phyloP scores from a whole-genome alignment of 2,329 filamentous ascomycete species.

The Alternaria sp. region DNA sequence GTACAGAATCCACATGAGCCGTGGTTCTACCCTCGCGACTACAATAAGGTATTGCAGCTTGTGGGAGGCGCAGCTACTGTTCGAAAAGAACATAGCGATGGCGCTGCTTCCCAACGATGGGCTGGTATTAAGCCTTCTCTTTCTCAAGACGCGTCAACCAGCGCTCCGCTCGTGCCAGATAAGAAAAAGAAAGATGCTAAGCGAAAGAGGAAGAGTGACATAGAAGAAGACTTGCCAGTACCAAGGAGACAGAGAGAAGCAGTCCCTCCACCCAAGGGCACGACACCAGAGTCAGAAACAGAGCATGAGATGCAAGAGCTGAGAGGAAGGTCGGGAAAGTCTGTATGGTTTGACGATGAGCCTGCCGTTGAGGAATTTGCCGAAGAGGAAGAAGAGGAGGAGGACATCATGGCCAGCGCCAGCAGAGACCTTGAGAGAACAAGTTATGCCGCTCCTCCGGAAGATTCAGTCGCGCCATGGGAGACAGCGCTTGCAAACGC shows the following conservation, averaged over 20 bases:
- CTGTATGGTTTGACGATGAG: not conserved
- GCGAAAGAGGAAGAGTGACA: not conserved
- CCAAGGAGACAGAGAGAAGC: not conserved
- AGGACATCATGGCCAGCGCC: not conserved
- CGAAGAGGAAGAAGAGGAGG: not conserved
- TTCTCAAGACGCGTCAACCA: not conserved
- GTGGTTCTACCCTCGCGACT: conserved; percentile 32
- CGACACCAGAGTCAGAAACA: not conserved
- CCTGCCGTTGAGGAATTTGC: not conserved
- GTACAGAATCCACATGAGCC: conserved; percentile 18
- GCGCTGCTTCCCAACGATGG: conserved; percentile 15
- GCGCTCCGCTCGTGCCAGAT: not conserved
- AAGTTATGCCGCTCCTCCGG: conserved; percentile 7
- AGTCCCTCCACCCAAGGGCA: not conserved
- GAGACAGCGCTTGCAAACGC: not conserved
- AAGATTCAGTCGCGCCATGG: not conserved
- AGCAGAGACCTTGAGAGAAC: not conserved
- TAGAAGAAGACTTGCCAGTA: not conserved
- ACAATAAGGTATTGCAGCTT: conserved; percentile 12
- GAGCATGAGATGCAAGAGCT: not conserved
- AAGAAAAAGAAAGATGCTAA: not conserved
- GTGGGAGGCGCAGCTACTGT: conserved; percentile 15
- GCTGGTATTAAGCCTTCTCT: not conserved
- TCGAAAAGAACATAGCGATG: conserved; percentile 16
- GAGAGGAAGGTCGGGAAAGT: not conserved